Conservation (phyloP, 306 rosid species). For the Abrus pulchellus region DNA sequence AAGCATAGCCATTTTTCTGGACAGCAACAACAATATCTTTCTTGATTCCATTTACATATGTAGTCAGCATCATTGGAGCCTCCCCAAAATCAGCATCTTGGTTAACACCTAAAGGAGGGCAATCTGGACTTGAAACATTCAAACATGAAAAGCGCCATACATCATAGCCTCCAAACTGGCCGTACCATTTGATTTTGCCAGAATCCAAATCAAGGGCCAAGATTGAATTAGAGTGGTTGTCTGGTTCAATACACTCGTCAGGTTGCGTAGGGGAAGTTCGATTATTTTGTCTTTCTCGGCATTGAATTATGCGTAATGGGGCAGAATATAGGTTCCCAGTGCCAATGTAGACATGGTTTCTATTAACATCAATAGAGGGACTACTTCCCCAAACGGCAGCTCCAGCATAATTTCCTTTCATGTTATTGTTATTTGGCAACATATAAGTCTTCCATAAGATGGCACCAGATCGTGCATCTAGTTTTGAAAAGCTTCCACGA, state of each 20-base stretch:
- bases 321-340: slow-evolving; percentile 73
- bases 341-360: slow-evolving; percentile 65
- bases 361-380: slow-evolving; percentile 62
- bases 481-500: slow-evolving; percentile 62
- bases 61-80: slow-evolving; percentile 67
- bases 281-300: slow-evolving; percentile 64
- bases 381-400: slow-evolving; percentile 86
- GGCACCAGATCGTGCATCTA: slow-evolving; percentile 50
- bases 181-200: slow-evolving; percentile 63
- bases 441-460: slow-evolving; percentile 69
- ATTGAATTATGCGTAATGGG: slow-evolving; percentile 51
- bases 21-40: slow-evolving; percentile 66
- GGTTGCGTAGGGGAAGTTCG: slow-evolving; percentile 52
- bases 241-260: slow-evolving; percentile 65
- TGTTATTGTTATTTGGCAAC: slow-evolving; percentile 64
- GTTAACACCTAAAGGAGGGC: slow-evolving; percentile 60
- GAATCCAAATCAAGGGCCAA: slow-evolving; percentile 65
- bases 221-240: slow-evolving; percentile 64
- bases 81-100: slow-evolving; percentile 74
- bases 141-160: slow-evolving; percentile 62
- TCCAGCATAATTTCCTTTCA: slow-evolving; percentile 58
- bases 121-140: slow-evolving; percentile 50
- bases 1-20: slow-evolving; percentile 74
- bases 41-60: slow-evolving; percentile 42
- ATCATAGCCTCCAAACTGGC: slow-evolving; percentile 75